Base-by-base conservation (phyloP, 2,329 filamentous ascomycete genomes). In the Fusarium sp. region DNA sequence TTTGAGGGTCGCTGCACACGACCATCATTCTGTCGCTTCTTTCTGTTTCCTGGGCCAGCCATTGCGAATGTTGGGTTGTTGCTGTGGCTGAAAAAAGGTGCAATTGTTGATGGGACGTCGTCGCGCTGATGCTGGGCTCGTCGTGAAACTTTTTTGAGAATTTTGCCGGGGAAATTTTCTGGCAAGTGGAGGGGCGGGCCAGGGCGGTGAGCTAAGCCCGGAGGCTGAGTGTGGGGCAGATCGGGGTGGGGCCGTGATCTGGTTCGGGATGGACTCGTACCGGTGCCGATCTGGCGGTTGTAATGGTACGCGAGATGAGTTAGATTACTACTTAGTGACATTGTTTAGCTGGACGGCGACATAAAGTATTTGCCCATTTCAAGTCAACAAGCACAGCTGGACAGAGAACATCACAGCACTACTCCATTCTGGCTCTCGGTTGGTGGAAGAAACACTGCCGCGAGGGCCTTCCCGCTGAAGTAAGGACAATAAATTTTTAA, bases 1-100 rank as follows among this genome's bases (percentile, higher is more conserved):
- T 90, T 90, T 24, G 81, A 81, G 0, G 87, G 87, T 16, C 85
- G 82, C 51, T 81, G 78, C 55, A 78, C 57, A 44, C 79, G 78
- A 40, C 78, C 74, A 11, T 81, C 79, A 31, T 73, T 74, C 49
- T 77, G 61, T 44, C 82, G 78, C 67, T 81, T 84, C 69, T 83
- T 84, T 58, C 81, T 84, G 36, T 78, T 81, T 58, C 64, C 62
- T 9, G 73, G 77, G 3, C 80, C 80, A 38, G 79, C 81, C 82
- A 84, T 84, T 69, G 66, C 70, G 72, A 65, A 65, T 62, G 58
- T 62, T 49, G 55, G 6, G 42, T 64, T 61, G 60, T 46, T 73
- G 65, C 38, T 62, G 61, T 56, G 53, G 24, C 42, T 64, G 31
- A 20, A 29, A 20, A 29, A 46, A 66, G 57, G 36, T 65, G 33